Evolutionary conservation across 495 filamentous ascomycete species (phyloP).

Genomic region (Talaromyces proteolyticus): DNA sequence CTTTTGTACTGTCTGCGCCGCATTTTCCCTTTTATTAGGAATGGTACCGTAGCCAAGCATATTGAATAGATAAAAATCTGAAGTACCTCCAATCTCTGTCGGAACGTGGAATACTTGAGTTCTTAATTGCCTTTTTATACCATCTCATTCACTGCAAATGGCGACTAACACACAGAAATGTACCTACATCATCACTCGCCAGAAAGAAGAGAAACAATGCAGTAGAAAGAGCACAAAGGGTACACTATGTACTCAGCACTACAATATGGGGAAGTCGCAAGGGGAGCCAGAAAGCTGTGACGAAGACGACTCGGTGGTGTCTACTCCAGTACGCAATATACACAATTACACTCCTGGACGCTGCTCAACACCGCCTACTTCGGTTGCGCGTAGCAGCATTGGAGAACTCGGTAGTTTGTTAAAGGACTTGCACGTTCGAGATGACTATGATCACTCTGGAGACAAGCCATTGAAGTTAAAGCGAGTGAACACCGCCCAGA

Average conservation of each 20-base stretch:
- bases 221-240: too few species aligned
- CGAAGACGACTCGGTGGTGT: too few species aligned
- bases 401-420: not conserved
- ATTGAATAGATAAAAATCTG: conserved; percentile 6
- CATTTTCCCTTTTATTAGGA: not conserved
- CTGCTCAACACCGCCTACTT: not conserved
- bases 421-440: not conserved
- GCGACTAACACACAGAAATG: too few species aligned
- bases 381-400: not conserved
- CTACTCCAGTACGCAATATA: too few species aligned
- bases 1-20: not conserved
- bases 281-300: too few species aligned
- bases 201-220: too few species aligned
- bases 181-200: too few species aligned
- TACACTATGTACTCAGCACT: too few species aligned
- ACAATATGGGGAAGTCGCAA: too few species aligned
- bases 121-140: too few species aligned
- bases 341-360: not conserved
- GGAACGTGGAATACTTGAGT: too few species aligned
- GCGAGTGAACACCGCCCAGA: not conserved
- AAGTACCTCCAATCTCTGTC: conserved; percentile 1
- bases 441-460: not conserved
- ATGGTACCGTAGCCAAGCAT: conserved; percentile 4
- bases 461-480: not conserved
- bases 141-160: too few species aligned